Base-by-base conservation (phyloP, 352 stramenopile genomes). In the Thraustochytrium sp. region DNA sequence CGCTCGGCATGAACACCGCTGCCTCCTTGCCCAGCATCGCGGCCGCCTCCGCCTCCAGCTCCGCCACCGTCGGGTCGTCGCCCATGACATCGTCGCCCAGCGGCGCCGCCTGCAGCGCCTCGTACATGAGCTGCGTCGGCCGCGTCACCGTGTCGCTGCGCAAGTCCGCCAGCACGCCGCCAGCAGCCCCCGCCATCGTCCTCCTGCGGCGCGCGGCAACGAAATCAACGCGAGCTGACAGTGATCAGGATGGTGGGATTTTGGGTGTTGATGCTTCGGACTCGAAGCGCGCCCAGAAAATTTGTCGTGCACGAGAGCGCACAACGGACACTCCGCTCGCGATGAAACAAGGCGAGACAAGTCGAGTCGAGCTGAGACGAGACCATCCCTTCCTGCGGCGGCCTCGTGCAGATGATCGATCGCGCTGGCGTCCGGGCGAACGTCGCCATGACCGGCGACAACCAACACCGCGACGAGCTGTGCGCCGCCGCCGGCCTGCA, bases 91-190 rank as follows among this genome's bases (percentile, higher is more conserved):
- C 92, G 80, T 96, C 92, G 21, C 92, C 92, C 2, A 93, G 85
- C 18, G 89, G 89, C 87, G 88, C 88, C 59, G 86, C 75, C 0
- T 92, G 89, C 84, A 97, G 97, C 4, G 90, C 87, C 42, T 94
- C 88, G n/a, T 96, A 89, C 96, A 99, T 99, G 72, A 89, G 88
- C 31, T 86, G 62, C 34, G 90, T 54, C 29, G 75, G 75, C 55
- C 61, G 21, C 9, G 97, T 99, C 26, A 99, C 93, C 31, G 97
- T 99, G 89, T 99, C 97, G 77, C 91, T 97, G 54, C 98, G 87
- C 59, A 99, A 88, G 89, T 99, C 98, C 53, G 97, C 86, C 42
- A 61, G 1, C 59, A 2, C 59, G 26, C 31, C 59, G 18, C n/a
- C 16, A 18, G 48, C 18, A 23, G 18, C 16, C 59, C 9, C 8